Conservation (phyloP, 495 filamentous ascomycete species). For the Penicillium malachiteum region DNA sequence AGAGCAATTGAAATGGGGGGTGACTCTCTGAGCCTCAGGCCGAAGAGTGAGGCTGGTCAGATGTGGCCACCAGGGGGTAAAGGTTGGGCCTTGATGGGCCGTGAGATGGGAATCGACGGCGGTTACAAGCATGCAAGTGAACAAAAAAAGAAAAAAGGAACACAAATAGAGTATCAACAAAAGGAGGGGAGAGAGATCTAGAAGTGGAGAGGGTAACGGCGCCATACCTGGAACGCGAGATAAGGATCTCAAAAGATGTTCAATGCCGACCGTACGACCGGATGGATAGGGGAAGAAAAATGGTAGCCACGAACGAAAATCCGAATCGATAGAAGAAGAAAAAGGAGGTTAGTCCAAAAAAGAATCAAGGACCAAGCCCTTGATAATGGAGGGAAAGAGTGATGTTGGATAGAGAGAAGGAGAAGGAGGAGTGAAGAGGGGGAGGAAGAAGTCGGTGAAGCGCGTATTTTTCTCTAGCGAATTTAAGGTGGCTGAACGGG, state of each 20-base stretch:
- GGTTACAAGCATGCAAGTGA: not conserved
- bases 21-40: slow-evolving; percentile 19
- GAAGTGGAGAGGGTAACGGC: not conserved
- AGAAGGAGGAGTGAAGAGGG: slow-evolving; percentile 15
- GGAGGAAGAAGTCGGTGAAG: slow-evolving; percentile 32
- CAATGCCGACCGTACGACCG: slow-evolving; percentile 24
- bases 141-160: not conserved
- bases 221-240: slow-evolving; percentile 11
- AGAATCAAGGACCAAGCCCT: slow-evolving; percentile 42
- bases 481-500: slow-evolving; percentile 20
- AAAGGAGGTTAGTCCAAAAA: slow-evolving; percentile 10
- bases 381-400: slow-evolving; percentile 17
- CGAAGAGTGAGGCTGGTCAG: slow-evolving; percentile 15
- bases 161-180: not conserved
- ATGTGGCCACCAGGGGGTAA: slow-evolving; percentile 2
- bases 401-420: slow-evolving; percentile 26
- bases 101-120: no score
- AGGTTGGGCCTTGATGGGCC: not conserved
- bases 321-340: not conserved
- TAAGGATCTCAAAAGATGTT: slow-evolving; percentile 5
- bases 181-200: not conserved
- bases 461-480: slow-evolving; percentile 28
- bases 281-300: not conserved
- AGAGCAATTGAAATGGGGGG: slow-evolving; percentile 17
- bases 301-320: slow-evolving; percentile 1